phyloP scores from a whole-genome alignment of 331 rosid species.

The Malus hybrid region DNA sequence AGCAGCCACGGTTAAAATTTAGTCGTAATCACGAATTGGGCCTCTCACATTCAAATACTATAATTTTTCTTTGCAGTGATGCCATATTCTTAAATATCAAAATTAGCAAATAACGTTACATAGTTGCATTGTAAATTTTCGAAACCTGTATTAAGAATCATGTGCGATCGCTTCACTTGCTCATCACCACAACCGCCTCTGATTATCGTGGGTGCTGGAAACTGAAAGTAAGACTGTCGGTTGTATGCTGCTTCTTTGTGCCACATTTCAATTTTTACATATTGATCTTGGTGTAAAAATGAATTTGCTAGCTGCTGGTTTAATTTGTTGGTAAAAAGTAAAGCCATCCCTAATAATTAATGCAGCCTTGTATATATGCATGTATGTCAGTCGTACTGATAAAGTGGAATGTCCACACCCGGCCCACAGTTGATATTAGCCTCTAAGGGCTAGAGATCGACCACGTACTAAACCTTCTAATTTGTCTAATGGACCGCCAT shows the following conservation, averaged over 20 bases:
- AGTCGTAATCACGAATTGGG: too few species aligned
- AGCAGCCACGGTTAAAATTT: too few species aligned
- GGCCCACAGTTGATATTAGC: neutral
- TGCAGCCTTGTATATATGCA: neutral
- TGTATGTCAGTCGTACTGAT: neutral
- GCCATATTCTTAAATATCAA: too few species aligned
- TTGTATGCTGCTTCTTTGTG: neutral
- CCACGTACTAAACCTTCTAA: neutral
- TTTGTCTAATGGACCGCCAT: neutral
- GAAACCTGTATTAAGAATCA: too few species aligned
- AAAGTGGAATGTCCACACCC: neutral
- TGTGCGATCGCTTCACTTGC: neutral
- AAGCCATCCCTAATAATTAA: neutral
- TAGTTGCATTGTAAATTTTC: too few species aligned
- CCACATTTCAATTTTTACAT: neutral
- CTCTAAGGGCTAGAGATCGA: neutral
- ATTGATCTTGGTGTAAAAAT: neutral
- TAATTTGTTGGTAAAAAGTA: neutral
- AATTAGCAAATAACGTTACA: too few species aligned
- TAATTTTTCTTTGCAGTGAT: too few species aligned
- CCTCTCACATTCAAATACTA: too few species aligned
- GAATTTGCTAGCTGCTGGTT: neutral
- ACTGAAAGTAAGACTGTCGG: neutral
- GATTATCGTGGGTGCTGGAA: neutral
- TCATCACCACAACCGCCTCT: neutral